Conservation (phyloP, 1,284 basidiomycete genomes). For the Phellinidium pouzarii region DNA sequence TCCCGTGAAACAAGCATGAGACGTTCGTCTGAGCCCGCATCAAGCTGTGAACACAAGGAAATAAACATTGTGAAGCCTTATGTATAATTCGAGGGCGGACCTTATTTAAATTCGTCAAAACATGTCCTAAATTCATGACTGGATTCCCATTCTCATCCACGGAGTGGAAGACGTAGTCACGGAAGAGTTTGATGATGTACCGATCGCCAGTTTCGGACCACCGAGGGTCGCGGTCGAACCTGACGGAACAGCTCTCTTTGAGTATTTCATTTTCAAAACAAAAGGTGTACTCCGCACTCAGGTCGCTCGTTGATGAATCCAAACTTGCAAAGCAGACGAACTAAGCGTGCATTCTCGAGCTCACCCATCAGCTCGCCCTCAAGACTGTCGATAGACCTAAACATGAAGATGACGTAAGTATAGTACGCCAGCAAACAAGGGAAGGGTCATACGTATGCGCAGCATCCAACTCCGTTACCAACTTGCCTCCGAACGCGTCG, state of each 20-base stretch:
- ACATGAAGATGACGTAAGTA: constrained; percentile 2
- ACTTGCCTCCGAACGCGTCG: constrained; percentile 69
- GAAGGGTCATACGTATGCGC: constrained; percentile 55
- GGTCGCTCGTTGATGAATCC: constrained; percentile 98
- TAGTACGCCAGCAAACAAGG: not conserved
- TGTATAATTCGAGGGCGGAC: constrained; percentile 30
- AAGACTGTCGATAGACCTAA: constrained; percentile 72
- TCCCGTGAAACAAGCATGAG: constrained; percentile 93
- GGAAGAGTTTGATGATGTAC: constrained; percentile 97
- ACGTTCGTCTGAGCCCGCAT: constrained; percentile 88
- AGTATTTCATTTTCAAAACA: not conserved
- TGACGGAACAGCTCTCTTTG: constrained; percentile 26
- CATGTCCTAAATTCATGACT: constrained; percentile 85
- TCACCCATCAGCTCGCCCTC: constrained; percentile 85
- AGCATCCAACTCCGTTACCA: constrained; percentile 81
- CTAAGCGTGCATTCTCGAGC: constrained; percentile 95
- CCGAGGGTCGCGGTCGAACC: constrained; percentile 89
- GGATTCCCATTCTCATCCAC: constrained; percentile 89
- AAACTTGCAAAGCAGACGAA: constrained; percentile 89
- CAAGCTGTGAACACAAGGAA: constrained; percentile 49
- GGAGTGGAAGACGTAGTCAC: constrained; percentile 98
- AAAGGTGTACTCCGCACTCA: constrained; percentile 56
- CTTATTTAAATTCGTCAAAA: constrained; percentile 89
- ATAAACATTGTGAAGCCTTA: constrained; percentile 1
- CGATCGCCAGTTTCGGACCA: constrained; percentile 99